Conservation (phyloP, 345 rosid species). For the Adansonia digitata region DNA sequence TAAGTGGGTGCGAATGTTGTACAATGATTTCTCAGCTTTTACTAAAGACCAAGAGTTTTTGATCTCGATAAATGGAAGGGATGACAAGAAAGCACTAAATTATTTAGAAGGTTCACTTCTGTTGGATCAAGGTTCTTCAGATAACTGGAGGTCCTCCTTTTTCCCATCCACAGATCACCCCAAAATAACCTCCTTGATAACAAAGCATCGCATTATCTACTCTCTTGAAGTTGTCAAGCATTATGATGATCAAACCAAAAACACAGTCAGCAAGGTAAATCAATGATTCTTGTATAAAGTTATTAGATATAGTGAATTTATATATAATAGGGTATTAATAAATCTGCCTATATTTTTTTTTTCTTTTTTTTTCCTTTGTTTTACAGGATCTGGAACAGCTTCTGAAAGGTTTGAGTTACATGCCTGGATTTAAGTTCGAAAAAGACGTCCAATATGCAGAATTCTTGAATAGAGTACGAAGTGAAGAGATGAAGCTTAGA, state of each 20-base stretch:
- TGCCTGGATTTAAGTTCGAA: constrained; percentile 30
- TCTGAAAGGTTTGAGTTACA: constrained; percentile 24
- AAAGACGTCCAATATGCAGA: constrained; percentile 47
- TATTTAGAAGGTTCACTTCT: constrained; percentile 69
- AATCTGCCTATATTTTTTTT: not conserved
- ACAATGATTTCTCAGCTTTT: constrained; percentile 53
- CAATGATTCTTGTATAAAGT: not conserved
- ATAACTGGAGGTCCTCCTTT: constrained; percentile 63
- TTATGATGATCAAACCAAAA: constrained; percentile 43
- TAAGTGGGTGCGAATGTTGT: constrained; percentile 73
- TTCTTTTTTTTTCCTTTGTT: not conserved
- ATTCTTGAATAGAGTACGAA: constrained; percentile 71
- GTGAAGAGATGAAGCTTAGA: constrained; percentile 58
- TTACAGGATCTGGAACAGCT: constrained; percentile 37
- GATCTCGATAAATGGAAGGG: constrained; percentile 46
- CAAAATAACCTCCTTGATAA: constrained; percentile 48
- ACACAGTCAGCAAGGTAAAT: constrained; percentile 37
- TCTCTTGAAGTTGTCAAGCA: constrained; percentile 67
- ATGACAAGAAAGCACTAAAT: constrained; percentile 33
- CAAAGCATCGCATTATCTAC: constrained; percentile 51
- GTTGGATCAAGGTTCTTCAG: constrained; percentile 44
- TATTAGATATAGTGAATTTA: not conserved
- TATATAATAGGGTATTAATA: not conserved
- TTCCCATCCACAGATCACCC: constrained; percentile 49
- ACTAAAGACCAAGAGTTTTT: constrained; percentile 59